Evolutionary conservation across 192 early-diverging fungal genomes (phyloP).

Genomic region (Nowakowskiella sp.): DNA sequence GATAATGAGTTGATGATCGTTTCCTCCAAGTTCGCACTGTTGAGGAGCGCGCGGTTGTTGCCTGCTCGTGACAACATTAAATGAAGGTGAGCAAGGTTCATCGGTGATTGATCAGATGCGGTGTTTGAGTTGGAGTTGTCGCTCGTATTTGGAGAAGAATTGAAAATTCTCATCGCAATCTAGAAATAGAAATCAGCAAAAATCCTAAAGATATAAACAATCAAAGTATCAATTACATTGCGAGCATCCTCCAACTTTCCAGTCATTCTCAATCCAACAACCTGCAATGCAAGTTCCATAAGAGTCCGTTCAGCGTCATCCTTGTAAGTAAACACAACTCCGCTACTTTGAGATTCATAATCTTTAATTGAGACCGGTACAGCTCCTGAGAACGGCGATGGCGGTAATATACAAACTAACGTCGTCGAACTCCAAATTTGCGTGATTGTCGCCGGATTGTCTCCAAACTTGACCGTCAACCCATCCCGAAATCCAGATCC

Average conservation of each 20-base stretch:
- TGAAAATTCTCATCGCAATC: slow-evolving; percentile 63
- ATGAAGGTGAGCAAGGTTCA: slow-evolving; percentile 4
- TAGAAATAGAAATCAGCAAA: slow-evolving; percentile 9
- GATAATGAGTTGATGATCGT: neutral
- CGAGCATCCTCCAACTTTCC: slow-evolving; percentile 71
- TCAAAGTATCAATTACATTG: slow-evolving; percentile 12
- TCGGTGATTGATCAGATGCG: neutral
- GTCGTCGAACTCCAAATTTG: slow-evolving; percentile 72
- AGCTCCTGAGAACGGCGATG: slow-evolving; percentile 60
- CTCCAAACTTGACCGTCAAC: slow-evolving; percentile 73
- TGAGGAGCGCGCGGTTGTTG: slow-evolving; percentile 1
- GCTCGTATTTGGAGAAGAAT: slow-evolving; percentile 20
- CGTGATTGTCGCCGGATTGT: slow-evolving; percentile 58
- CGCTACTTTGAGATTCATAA: slow-evolving; percentile 13
- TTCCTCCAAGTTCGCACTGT: slow-evolving; percentile 11
- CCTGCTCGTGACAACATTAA: slow-evolving; percentile 1
- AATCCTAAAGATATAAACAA: slow-evolving; percentile 1
- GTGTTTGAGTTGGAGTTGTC: slow-evolving; percentile 11
- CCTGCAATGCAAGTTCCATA: slow-evolving; percentile 81
- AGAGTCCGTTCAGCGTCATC: slow-evolving; percentile 79
- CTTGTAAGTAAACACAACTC: slow-evolving; percentile 39
- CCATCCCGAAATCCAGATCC: slow-evolving; percentile 75
- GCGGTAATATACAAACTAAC: slow-evolving; percentile 77
- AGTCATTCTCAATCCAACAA: slow-evolving; percentile 75
- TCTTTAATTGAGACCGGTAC: slow-evolving; percentile 48